Conservation (phyloP, 139 green algal species). For the Micractinium conductrix region DNA sequence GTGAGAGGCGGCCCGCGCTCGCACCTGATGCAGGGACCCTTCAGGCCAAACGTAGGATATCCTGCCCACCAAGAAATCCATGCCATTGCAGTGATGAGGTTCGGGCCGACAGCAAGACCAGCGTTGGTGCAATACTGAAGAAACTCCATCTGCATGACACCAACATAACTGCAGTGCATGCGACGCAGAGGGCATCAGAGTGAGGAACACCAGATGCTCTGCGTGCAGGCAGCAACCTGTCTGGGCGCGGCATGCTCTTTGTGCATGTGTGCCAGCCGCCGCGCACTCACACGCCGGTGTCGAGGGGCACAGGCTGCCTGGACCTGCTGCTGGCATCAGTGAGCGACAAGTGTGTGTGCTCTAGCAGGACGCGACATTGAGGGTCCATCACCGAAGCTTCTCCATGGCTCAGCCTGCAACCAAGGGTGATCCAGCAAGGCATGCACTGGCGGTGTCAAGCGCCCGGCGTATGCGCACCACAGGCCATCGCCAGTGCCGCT, state of each 20-base stretch:
- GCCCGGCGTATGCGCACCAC: background rate
- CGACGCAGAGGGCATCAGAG: no score
- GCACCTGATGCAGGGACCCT: slow-evolving; percentile 38
- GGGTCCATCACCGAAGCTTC: slow-evolving; percentile 53
- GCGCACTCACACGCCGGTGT: slow-evolving; percentile 20
- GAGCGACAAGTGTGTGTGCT: slow-evolving; percentile 26
- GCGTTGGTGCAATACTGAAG: slow-evolving; percentile 30
- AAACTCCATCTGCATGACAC: slow-evolving; percentile 50
- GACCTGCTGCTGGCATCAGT: background rate
- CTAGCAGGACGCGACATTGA: slow-evolving; percentile 48
- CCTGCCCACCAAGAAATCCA: slow-evolving; percentile 57
- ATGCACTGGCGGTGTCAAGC: background rate
- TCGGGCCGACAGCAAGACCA: slow-evolving; percentile 26
- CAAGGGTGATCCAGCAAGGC: background rate
- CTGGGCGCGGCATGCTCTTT: no score
- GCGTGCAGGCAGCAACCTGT: no score
- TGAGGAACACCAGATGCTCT: no score
- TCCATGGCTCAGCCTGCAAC: background rate
- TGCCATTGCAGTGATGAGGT: slow-evolving; percentile 52
- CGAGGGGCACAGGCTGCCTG: no score
- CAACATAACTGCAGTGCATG: slow-evolving; percentile 8
- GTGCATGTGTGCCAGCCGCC: no score
- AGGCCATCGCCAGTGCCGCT: background rate
- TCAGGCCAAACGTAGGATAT: slow-evolving; percentile 64
- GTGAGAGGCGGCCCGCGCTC: no score